Evolutionary conservation across 371 early-diverging fungal species (phyloP).

Genomic region (Funneliformis caledonium): DNA sequence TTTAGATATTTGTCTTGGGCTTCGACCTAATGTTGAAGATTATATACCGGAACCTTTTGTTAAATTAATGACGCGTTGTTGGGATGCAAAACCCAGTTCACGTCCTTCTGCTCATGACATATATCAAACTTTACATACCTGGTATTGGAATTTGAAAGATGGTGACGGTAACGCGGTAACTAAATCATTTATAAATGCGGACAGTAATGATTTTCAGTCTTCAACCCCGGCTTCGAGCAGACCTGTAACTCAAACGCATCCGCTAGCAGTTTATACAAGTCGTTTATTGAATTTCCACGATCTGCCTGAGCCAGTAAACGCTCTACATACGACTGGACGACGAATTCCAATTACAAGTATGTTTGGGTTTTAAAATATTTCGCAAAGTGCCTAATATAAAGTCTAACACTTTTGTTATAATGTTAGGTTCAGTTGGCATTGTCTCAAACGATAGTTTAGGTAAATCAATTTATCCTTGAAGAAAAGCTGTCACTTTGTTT

Average conservation of each 20-base stretch:
- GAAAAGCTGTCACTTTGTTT: too few relatives aligned
- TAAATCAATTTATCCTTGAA: too few relatives aligned
- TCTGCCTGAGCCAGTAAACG: constrained; percentile 3
- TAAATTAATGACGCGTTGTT: constrained; percentile 15
- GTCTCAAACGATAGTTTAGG: too few relatives aligned
- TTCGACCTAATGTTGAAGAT: constrained; percentile 11
- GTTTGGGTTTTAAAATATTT: neutral
- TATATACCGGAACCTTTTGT: neutral
- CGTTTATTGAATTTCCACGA: constrained; percentile 12
- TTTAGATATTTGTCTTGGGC: constrained; percentile 18
- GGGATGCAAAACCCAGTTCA: constrained; percentile 11
- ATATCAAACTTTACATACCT: neutral
- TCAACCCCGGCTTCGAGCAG: neutral
- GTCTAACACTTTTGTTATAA: neutral
- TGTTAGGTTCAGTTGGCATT: neutral
- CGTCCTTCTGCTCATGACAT: constrained; percentile 16
- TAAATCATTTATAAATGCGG: neutral
- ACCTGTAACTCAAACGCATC: constrained; percentile 14
- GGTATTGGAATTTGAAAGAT: constrained; percentile 14
- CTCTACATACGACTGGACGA: neutral
- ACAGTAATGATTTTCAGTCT: neutral
- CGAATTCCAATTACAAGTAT: neutral
- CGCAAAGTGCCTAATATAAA: neutral
- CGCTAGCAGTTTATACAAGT: constrained; percentile 32
- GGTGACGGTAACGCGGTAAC: neutral